Evolutionary conservation across 1,284 basidiomycete species (phyloP).

Genomic region (Cystobasidium slooffiae): DNA sequence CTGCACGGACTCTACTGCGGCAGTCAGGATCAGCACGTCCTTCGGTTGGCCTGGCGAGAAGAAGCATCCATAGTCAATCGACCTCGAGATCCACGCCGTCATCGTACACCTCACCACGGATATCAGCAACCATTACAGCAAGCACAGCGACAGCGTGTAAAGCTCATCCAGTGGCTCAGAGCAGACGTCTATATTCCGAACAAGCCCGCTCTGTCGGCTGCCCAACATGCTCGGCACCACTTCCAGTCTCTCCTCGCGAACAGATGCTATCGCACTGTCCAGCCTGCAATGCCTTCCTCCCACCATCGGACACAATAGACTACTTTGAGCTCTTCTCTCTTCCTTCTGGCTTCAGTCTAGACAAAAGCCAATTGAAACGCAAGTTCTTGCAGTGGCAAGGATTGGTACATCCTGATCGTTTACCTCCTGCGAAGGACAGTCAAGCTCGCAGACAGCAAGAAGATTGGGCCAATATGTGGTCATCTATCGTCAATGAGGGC

Average conservation of each 20-base stretch:
- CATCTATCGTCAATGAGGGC: conserved; percentile 70
- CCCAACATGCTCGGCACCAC: conserved; percentile 30
- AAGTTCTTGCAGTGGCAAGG: conserved; percentile 71
- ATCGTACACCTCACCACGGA: too few relatives aligned
- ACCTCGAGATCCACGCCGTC: neutral
- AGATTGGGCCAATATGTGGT: conserved; percentile 69
- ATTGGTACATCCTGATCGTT: conserved; percentile 73
- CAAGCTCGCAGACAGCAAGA: conserved; percentile 64
- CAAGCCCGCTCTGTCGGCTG: conserved; percentile 5
- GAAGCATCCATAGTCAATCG: conserved; percentile 22
- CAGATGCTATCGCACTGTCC: conserved; percentile 24
- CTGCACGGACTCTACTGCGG: neutral
- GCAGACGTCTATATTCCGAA: conserved; percentile 4
- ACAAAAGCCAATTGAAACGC: conserved; percentile 64
- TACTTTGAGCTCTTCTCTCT: conserved; percentile 65
- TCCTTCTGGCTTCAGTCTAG: conserved; percentile 70
- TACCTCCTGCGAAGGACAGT: conserved; percentile 56
- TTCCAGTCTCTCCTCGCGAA: conserved; percentile 24
- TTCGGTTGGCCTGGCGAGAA: neutral
- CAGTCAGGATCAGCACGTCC: neutral
- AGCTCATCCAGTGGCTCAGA: neutral
- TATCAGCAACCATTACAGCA: too few relatives aligned
- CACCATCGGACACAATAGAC: conserved; percentile 22
- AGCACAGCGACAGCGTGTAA: neutral
- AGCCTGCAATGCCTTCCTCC: conserved; percentile 34